Base-by-base conservation (phyloP, 768 basidiomycete species). In the Tulasnella sp. region DNA sequence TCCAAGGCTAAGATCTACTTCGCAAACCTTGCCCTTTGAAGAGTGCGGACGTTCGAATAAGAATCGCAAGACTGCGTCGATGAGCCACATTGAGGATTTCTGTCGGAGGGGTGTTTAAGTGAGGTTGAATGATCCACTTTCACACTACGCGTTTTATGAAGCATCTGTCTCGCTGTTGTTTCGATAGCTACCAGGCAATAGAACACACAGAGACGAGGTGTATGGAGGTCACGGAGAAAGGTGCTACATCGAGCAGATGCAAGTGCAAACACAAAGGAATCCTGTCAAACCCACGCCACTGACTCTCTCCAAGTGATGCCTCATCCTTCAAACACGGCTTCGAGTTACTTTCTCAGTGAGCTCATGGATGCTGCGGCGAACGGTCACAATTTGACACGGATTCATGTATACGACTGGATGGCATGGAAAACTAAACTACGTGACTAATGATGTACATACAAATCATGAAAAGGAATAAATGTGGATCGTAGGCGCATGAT, bases 371-470 rank as follows among this genome's bases (percentile, higher is more conserved):
- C n/a, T n/a, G n/a, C n/a, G n/a, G n/a, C n/a, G n/a, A n/a, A n/a
- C n/a, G n/a, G n/a, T n/a, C 49, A 6, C 22, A 49, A 6, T 64
- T 64, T 64, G 58, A 64, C 58, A 64, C 1, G 3, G 31, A 34
- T 64, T 64, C 58, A 64, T 12, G 29, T 64, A 64, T 64, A 64
- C 58, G 11, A 64, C 29, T n/a, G 5, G 12, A 17, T 64, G 31
- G 29, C 58, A 64, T 64, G 58, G 31, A 29, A 9, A 64, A 64
- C 31, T 64, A 64, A 34, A 64, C 58, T 64, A 64, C 58, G 58
- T 49, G 31, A n/a, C n/a, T n/a, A 64, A 64, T 64, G 58, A 64
- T 64, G 58, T 64, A 64, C 58, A 64, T 70, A 70, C 36, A 38
- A 17, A 36, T 3, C 36, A 70, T 70, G 69, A 38, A 70, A 70